Conservation (phyloP, 2,329 filamentous ascomycete species). For the Cucurbitaria berberidis region DNA sequence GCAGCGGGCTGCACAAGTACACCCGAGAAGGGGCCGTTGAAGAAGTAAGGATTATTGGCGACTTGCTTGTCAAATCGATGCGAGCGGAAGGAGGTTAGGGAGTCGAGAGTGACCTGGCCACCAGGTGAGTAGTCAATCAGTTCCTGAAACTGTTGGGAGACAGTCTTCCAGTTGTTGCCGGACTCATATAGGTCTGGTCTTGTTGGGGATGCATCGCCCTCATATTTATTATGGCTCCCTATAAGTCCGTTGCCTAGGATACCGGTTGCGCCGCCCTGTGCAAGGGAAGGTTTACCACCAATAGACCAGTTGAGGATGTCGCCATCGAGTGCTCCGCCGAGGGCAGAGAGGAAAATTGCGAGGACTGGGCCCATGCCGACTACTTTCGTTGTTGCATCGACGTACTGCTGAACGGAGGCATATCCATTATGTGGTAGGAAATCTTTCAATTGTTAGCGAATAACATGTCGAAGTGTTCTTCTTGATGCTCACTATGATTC, state of each 20-base stretch:
- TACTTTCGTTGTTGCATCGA: slow-evolving; percentile 25
- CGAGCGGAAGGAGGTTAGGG: slow-evolving; percentile 24
- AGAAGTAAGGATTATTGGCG: slow-evolving; percentile 26
- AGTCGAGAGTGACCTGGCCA: slow-evolving; percentile 28
- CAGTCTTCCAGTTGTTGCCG: slow-evolving; percentile 31
- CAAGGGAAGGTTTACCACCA: slow-evolving; percentile 28
- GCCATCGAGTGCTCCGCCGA: slow-evolving; percentile 26
- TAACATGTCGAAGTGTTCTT: neutral
- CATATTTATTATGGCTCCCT: slow-evolving; percentile 35
- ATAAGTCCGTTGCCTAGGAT: slow-evolving; percentile 24
- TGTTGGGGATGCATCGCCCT: slow-evolving; percentile 31
- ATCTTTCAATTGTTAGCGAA: slow-evolving; percentile 7
- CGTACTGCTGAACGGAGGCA: slow-evolving; percentile 27
- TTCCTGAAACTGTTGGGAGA: slow-evolving; percentile 27
- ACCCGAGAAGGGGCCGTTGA: slow-evolving; percentile 31
- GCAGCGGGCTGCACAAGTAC: slow-evolving; percentile 33
- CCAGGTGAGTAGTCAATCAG: slow-evolving; percentile 28
- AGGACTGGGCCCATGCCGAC: slow-evolving; percentile 28
- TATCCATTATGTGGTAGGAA: slow-evolving; percentile 32
- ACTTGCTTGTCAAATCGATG: slow-evolving; percentile 28
- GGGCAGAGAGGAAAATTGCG: slow-evolving; percentile 21
- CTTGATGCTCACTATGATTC: slow-evolving; percentile 24
- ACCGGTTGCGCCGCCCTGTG: slow-evolving; percentile 24
- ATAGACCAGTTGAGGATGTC: slow-evolving; percentile 30
- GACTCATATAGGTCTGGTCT: slow-evolving; percentile 28